Evolutionary conservation across 306 rosid genomes (phyloP), one percentile per base, ranked within the genome.

Genomic region (Acacia melanoxylon): DNA sequence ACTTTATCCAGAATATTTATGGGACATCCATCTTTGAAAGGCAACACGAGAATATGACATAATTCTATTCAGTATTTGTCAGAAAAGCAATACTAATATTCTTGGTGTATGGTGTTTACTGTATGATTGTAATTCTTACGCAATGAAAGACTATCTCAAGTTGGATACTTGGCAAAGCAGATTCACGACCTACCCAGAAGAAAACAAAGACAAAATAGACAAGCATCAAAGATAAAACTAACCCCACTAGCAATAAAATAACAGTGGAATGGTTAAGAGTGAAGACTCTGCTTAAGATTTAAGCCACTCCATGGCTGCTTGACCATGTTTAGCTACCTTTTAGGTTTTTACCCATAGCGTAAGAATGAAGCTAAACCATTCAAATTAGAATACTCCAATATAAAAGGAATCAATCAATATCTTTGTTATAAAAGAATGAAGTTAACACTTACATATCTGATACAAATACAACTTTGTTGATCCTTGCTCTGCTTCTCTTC

Each of bases 331-430:
- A 22, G 58, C 72, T 62, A 58, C 73, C 83, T 8, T 56, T 20
- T 56, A n/a, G 62, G 62, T 56, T 52, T 73, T 46, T 29, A 49
- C 7, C 74, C 63, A 16, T 78, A 84, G 84, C 90, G 75, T 84
- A 45, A 72, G 51, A 81, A 84, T 80, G 2, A 1, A 76, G 67
- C 25, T 14, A 48, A 22, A 48, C 22, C 59, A 58, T 68, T 15
- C 52, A 27, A 58, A 76, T 25, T 35, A 33, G 37, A 59, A 54
- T 37, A 65, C 61, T 41, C 54, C 37, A 41, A 27, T 42, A 25
- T 33, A 13, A 35, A 71, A 25, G 84, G 80, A 84, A 76, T 84
- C 19, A 19, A 20, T 20, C 72, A n/a, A 2, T 48, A 51, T 66
- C 22, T 0, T 10, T 24, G 48, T 83, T 81, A 72, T 76, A 86